Percentiles rank a stretch among this genome's conserved stretches.
Conservation (phyloP, 805 yeast genomes). For the Metschnikowia hibisci region DNA sequence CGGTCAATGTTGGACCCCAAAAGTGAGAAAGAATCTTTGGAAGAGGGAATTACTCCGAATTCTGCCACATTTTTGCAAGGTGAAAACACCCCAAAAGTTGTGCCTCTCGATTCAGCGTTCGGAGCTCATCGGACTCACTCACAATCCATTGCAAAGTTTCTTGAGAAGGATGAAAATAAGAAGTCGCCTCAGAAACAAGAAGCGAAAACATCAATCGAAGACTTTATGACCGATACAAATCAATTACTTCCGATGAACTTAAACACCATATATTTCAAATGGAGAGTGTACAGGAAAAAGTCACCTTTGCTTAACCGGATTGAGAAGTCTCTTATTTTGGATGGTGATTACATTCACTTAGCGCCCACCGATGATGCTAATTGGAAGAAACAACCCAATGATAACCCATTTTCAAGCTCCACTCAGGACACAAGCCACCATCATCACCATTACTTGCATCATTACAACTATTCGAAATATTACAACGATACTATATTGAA, state of each 20-base stretch:
- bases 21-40: slow-evolving; percentile 13
- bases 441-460: slow-evolving; percentile 37
- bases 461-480: slow-evolving; percentile 37
- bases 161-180: neutral
- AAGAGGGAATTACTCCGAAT: slow-evolving; percentile 29
- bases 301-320: slow-evolving; percentile 77
- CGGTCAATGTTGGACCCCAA: slow-evolving; percentile 15
- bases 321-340: slow-evolving; percentile 80
- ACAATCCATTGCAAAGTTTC: neutral
- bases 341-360: slow-evolving; percentile 90
- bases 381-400: slow-evolving; percentile 28
- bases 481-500: slow-evolving; percentile 69
- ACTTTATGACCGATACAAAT: slow-evolving; percentile 10
- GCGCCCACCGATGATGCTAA: slow-evolving; percentile 79
- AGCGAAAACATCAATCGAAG: slow-evolving; percentile 19
- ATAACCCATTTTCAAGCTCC: slow-evolving; percentile 28
- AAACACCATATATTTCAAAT: slow-evolving; percentile 68
- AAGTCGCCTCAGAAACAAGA: neutral
- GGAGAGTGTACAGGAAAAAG: slow-evolving; percentile 85
- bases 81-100: slow-evolving; percentile 23
- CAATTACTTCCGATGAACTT: slow-evolving; percentile 29
- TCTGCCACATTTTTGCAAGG: slow-evolving; percentile 20
- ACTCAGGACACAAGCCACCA: slow-evolving; percentile 17
- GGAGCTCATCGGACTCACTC: neutral
- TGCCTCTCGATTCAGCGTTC: neutral